Percentiles rank a stretch among this genome's conserved stretches.
These are phyloP conservation scores for Phascolomyces articulosus DNA, from an alignment of 371 early-diverging fungal species.

Conservation along the genomic window DNA sequence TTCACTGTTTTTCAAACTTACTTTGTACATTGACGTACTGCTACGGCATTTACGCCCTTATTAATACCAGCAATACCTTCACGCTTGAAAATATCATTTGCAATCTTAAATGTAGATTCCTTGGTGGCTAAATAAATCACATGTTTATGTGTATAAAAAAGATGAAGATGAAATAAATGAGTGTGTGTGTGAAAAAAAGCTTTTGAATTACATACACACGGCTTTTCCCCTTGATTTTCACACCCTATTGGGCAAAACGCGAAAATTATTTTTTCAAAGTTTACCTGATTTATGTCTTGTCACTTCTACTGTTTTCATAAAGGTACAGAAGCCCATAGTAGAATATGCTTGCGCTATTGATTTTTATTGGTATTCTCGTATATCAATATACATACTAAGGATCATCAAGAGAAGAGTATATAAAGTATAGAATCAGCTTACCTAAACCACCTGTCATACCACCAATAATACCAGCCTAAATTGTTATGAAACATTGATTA, in stretches of 20 bases:
- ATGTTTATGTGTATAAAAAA: constrained; percentile 17
- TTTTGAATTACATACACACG: neutral
- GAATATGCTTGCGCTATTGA: constrained; percentile 93
- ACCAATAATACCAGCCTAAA: constrained; percentile 82
- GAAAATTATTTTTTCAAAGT: constrained; percentile 5
- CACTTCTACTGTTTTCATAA: constrained; percentile 99
- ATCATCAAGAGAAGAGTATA: too few relatives aligned
- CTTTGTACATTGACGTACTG: constrained; percentile 93
- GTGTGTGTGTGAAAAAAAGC: neutral
- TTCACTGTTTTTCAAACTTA: neutral
- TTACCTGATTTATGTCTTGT: constrained; percentile 88
- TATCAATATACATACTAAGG: too few relatives aligned
- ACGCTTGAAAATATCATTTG: constrained; percentile 83
- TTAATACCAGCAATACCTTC: constrained; percentile 97
- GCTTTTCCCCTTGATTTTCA: neutral
- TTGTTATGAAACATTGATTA: neutral
- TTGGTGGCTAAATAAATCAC: constrained; percentile 39
- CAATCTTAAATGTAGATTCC: constrained; percentile 82
- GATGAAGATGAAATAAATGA: too few relatives aligned
- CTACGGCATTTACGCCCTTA: constrained; percentile 93
- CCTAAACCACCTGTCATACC: constrained; percentile 95
- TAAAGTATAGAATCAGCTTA: too few relatives aligned
- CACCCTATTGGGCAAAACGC: neutral
- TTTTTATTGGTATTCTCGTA: too few relatives aligned
- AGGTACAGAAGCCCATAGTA: constrained; percentile 98